Evolutionary conservation across 108 stramenopile species (phyloP).

Genomic region (Cyclotella baltica): DNA sequence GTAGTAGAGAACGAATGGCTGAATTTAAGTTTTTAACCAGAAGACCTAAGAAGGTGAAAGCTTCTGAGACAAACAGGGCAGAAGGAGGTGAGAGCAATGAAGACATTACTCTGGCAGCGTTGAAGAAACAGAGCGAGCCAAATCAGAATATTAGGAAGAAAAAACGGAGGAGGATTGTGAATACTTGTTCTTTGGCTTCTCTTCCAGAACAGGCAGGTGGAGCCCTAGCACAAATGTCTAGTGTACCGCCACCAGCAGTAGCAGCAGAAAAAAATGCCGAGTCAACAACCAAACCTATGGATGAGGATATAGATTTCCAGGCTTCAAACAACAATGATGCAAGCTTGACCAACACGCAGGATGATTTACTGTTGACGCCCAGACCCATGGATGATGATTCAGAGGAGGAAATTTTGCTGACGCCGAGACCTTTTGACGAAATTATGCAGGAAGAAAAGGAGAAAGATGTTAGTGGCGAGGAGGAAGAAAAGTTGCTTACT

Average conservation of each 20-base stretch:
- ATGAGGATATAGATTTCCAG: background rate
- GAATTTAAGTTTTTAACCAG: background rate
- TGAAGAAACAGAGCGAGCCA: slow-evolving; percentile 10
- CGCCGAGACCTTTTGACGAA: slow-evolving; percentile 11
- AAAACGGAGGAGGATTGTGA: background rate
- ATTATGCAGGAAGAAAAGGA: background rate
- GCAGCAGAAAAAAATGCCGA: background rate
- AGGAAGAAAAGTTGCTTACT: background rate
- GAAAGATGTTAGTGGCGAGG: background rate
- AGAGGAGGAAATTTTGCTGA: background rate
- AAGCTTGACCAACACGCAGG: background rate
- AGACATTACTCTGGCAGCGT: slow-evolving; percentile 11
- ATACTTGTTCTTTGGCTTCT: slow-evolving; percentile 2
- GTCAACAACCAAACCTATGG: too few relatives aligned
- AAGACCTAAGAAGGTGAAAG: too few relatives aligned
- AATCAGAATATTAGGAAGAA: background rate
- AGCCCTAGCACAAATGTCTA: too few relatives aligned
- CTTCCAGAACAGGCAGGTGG: background rate
- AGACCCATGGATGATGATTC: slow-evolving; percentile 4
- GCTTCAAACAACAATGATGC: background rate
- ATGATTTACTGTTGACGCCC: background rate
- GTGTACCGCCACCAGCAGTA: background rate
- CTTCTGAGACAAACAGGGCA: too few relatives aligned
- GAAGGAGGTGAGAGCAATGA: slow-evolving; percentile 12
- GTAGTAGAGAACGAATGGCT: too few relatives aligned